These are phyloP conservation scores for Salix purpurea DNA, from an alignment of 345 rosid genomes.

Conservation along the genomic window DNA sequence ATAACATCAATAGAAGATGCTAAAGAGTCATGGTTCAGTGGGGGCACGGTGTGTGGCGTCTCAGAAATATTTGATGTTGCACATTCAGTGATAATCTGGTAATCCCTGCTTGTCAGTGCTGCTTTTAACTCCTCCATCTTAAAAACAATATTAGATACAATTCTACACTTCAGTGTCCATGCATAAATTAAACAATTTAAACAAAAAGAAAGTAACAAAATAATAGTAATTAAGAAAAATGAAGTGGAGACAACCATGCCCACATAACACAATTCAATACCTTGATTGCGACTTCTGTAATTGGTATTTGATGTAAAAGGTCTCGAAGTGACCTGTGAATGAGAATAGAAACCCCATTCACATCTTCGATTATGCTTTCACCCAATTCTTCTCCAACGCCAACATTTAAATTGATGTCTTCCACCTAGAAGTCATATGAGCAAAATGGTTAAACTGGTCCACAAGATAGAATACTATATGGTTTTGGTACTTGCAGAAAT, in stretches of 20 bases:
- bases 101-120: conserved; percentile 72
- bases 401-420: conserved; percentile 91
- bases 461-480: not conserved
- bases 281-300: conserved; percentile 63
- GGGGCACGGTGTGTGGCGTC: conserved; percentile 59
- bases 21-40: conserved; percentile 35
- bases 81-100: conserved; percentile 88
- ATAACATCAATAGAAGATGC: not conserved
- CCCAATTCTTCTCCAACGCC: conserved; percentile 72
- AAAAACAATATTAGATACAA: conserved; percentile 22
- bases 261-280: conserved; percentile 34
- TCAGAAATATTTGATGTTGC: conserved; percentile 81
- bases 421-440: conserved; percentile 43
- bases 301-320: conserved; percentile 78
- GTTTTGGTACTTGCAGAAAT: not conserved
- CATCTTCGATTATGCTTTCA: conserved; percentile 88
- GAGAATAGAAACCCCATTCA: conserved; percentile 82
- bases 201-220: not conserved
- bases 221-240: not conserved
- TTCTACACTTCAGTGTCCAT: conserved; percentile 1
- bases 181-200: not conserved
- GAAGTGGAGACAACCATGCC: not conserved
- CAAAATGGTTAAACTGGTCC: not conserved
- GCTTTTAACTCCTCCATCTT: conserved; percentile 87
- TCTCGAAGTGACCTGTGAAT: conserved; percentile 83